phyloP scores from a whole-genome alignment of 2,329 filamentous ascomycete species.

The Fusarium clavum region DNA sequence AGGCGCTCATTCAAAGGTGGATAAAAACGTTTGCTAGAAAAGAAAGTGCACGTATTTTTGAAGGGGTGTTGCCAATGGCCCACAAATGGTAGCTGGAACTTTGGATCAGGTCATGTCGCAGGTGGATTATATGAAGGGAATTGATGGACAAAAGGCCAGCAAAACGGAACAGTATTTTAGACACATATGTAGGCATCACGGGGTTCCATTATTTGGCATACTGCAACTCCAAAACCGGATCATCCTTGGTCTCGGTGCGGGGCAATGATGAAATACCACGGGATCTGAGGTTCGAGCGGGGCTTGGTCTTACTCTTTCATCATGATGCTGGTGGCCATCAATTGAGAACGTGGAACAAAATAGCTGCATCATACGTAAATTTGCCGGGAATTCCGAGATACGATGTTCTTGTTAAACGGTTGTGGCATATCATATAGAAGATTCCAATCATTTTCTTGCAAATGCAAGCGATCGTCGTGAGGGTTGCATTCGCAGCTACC shows the following conservation, averaged over 20 bases:
- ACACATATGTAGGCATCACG: not conserved
- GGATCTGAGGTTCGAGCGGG: not conserved
- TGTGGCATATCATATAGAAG: not conserved
- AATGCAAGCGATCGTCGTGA: not conserved
- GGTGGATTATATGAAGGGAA: too few species aligned
- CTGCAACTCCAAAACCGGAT: not conserved
- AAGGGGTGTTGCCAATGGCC: too few species aligned
- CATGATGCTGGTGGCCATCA: not conserved
- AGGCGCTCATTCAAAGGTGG: too few species aligned
- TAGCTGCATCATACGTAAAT: not conserved
- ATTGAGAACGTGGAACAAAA: not conserved
- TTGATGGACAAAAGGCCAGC: too few species aligned
- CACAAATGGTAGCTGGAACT: too few species aligned
- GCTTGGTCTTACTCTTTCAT: not conserved
- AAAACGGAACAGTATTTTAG: too few species aligned
- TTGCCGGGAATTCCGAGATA: not conserved
- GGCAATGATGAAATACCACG: not conserved
- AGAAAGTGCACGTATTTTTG: too few species aligned
- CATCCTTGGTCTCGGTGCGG: not conserved
- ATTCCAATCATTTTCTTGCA: not conserved
- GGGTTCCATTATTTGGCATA: not conserved
- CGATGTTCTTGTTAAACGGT: not conserved
- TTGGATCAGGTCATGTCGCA: too few species aligned
- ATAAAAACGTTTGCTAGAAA: too few species aligned
- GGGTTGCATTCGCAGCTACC: not conserved